These are phyloP conservation scores for Candida andamanensis DNA, from an alignment of 805 yeast species.

Conservation along the genomic window DNA sequence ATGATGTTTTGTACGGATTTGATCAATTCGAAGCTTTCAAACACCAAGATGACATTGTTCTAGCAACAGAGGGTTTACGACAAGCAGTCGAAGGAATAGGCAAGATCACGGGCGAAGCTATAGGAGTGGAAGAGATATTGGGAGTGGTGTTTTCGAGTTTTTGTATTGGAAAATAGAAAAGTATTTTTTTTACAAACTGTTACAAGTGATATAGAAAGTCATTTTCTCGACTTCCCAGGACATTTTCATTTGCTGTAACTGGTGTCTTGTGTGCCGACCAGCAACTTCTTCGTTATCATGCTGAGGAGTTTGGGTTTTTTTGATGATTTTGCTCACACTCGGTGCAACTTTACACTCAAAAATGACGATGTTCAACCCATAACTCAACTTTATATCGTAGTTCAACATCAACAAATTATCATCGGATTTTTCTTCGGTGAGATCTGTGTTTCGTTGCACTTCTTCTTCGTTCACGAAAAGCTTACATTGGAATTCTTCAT, in stretches of 20 bases:
- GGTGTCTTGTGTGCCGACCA: constrained; percentile 43
- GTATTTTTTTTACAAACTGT: constrained; percentile 13
- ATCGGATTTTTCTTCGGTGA: constrained; percentile 15
- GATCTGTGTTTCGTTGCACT: constrained; percentile 27
- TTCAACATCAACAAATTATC: constrained; percentile 17
- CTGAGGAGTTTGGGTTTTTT: constrained; percentile 16
- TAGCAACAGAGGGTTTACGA: constrained; percentile 73
- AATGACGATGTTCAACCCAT: constrained; percentile 35
- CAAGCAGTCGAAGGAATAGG: constrained; percentile 84
- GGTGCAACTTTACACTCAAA: constrained; percentile 42
- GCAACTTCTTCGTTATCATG: constrained; percentile 25
- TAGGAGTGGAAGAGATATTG: constrained; percentile 85
- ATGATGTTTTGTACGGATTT: constrained; percentile 75
- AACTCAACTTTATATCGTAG: constrained; percentile 35
- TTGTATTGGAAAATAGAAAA: constrained; percentile 84
- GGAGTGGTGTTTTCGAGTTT: constrained; percentile 89
- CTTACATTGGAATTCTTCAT: constrained; percentile 39
- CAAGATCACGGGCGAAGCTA: constrained; percentile 81
- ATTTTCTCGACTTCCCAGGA: constrained; percentile 42
- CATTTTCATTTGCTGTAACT: constrained; percentile 40
- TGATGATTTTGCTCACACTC: constrained; percentile 30
- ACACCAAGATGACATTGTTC: constrained; percentile 61
- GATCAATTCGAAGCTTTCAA: constrained; percentile 52
- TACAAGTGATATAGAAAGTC: constrained; percentile 29
- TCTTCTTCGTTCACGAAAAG: constrained; percentile 36